Evolutionary conservation across 116 monocot species (phyloP).

Genomic region (Iris pallida): DNA sequence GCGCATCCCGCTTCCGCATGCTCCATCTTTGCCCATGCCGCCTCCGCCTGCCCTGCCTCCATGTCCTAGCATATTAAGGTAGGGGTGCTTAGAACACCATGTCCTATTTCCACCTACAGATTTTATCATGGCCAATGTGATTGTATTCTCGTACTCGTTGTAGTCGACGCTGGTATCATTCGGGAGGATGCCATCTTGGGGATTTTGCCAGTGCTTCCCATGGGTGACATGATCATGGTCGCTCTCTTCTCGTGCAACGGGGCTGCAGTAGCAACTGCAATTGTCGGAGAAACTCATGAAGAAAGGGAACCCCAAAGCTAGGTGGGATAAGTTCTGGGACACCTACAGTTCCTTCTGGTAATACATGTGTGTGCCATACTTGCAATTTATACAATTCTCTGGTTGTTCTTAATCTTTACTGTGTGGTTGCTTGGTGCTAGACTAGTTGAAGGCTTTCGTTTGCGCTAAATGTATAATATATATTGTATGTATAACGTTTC

Average conservation of each 20-base stretch:
- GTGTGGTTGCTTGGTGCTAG: not conserved
- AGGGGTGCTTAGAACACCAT: too few species aligned
- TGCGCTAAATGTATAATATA: not conserved
- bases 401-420: not conserved
- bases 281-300: slow-evolving; percentile 4
- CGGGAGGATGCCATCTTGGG: too few species aligned
- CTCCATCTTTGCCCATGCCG: too few species aligned
- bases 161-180: too few species aligned
- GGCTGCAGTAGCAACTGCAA: slow-evolving; percentile 18
- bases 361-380: not conserved
- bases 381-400: not conserved
- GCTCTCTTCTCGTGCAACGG: slow-evolving; percentile 31
- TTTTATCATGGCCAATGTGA: too few species aligned
- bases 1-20: too few species aligned
- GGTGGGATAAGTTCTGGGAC: slow-evolving; percentile 19
- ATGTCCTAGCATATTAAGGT: too few species aligned
- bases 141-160: too few species aligned
- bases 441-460: not conserved
- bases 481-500: too few species aligned
- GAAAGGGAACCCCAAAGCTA: not conserved
- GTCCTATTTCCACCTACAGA: too few species aligned
- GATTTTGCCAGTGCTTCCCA: too few species aligned
- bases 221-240: slow-evolving; percentile 12
- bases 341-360: slow-evolving; percentile 17
- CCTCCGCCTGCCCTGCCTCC: too few species aligned